Evolutionary conservation across 1,139 yeast species (phyloP).

Genomic region (Eremothecium gossypii): DNA sequence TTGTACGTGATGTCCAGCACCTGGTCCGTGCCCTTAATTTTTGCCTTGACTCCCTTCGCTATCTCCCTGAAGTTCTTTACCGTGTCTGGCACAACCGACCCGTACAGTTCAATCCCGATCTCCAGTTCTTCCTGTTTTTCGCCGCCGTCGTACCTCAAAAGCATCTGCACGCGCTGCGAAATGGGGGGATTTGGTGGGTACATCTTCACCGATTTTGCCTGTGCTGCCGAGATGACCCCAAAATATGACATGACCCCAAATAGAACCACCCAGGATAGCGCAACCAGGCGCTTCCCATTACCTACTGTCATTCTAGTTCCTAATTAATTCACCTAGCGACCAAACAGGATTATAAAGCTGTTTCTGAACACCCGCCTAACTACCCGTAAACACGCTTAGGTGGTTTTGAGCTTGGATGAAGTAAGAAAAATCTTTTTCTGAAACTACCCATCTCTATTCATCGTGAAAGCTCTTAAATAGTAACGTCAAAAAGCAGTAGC

Average conservation of each 20-base stretch:
- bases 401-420: no score
- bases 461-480: no score
- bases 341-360: no score
- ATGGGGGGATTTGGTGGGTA: constrained; percentile 28
- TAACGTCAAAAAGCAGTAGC: no score
- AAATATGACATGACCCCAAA: neutral
- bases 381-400: no score
- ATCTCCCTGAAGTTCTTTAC: constrained; percentile 57
- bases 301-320: no score
- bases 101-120: constrained; percentile 57
- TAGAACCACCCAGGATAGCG: no score
- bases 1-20: constrained; percentile 53
- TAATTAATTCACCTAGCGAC: no score
- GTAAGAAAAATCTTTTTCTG: no score
- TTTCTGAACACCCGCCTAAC: no score
- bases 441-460: no score
- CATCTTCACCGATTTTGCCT: constrained; percentile 5
- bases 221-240: neutral
- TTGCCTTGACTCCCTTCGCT: constrained; percentile 41
- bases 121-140: constrained; percentile 26
- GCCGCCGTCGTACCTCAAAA: constrained; percentile 19
- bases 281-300: no score
- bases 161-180: constrained; percentile 18
- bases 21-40: constrained; percentile 33
- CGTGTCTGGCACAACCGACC: constrained; percentile 63